Base-by-base conservation (phyloP, 352 stramenopile species). In the Halophytophthora polymorphica region DNA sequence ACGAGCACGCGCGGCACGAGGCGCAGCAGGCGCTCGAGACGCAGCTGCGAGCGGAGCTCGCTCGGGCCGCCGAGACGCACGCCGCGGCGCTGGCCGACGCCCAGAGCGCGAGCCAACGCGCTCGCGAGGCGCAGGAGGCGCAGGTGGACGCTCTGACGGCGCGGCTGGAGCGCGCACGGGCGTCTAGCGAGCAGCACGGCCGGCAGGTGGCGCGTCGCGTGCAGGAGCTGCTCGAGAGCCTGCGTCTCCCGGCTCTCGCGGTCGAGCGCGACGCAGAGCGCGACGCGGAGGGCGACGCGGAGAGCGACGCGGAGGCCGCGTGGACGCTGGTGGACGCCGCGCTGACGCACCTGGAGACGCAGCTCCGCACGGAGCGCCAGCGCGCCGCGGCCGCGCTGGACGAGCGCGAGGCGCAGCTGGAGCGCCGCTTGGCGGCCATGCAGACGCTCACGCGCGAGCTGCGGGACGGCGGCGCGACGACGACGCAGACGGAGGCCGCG, bases 361-460 rank as follows among this genome's bases (percentile, higher is more conserved):
- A 68, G 18, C 17, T 72, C 6, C 51, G 60, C 4, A 44, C 62
- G 7, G 58, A 73, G 42, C 64, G 60, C 2, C 52, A 63, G 22
- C 56, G 58, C 6, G 31, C 73, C 1, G 23, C 25, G 14, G 53
- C 44, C 6, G 68, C 58, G 22, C 54, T 78, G 2, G 52, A 67
- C 48, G 50, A 69, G 29, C 66, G 59, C 45, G 59, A 69, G n/a
- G 11, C 19, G 37, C 50, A 53, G 18, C 50, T 73, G 13, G 66
- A 69, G 45, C 21, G 39, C 22, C 51, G 53, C 23, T 51, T 56
- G 10, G 56, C 25, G 15, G 51, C 62, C 29, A 56, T 69, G 3
- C 47, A 58, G 22, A 54, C 49, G 22, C n/a, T 69, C 40, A 53
- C 49, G 56, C 44, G 22, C 18, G 47, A 40, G 48, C 45, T 15